phyloP scores from a whole-genome alignment of 2,329 filamentous ascomycete genomes.

The Botrytis byssoidea region DNA sequence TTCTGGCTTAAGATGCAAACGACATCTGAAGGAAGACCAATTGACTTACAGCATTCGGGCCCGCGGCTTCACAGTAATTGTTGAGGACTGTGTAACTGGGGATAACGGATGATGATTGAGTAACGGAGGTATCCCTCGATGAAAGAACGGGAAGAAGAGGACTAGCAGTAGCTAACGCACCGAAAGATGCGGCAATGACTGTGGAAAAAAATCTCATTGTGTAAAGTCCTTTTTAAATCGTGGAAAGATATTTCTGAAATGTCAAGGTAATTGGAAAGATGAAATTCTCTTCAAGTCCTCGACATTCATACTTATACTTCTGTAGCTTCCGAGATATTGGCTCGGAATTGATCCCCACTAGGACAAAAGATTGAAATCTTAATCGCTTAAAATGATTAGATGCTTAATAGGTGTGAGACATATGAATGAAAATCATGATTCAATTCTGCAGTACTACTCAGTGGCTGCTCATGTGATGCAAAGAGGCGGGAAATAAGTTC shows the following conservation, averaged over 20 bases:
- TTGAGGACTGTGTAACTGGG: constrained; percentile 3
- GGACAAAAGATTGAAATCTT: neutral
- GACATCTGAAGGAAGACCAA: neutral
- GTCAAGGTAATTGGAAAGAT: neutral
- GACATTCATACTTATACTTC: neutral
- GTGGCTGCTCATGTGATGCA: neutral
- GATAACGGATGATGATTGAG: too few relatives aligned
- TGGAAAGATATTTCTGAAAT: too few relatives aligned
- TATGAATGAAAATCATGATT: neutral
- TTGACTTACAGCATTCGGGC: neutral
- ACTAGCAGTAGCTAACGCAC: neutral
- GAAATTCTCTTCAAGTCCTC: neutral
- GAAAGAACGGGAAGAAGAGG: neutral
- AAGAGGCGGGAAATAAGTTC: neutral
- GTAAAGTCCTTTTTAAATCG: neutral
- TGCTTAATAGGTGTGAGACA: neutral
- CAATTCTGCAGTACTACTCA: neutral
- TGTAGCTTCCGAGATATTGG: neutral
- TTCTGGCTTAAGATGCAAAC: neutral
- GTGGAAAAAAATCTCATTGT: neutral
- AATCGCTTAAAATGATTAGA: neutral
- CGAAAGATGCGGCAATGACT: neutral
- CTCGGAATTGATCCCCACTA: neutral
- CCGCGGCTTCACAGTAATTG: neutral
- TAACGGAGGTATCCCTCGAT: neutral